These are phyloP conservation scores for Rhynchospora tenuis DNA, from an alignment of 176 grass and related monocot species.

Conservation along the genomic window DNA sequence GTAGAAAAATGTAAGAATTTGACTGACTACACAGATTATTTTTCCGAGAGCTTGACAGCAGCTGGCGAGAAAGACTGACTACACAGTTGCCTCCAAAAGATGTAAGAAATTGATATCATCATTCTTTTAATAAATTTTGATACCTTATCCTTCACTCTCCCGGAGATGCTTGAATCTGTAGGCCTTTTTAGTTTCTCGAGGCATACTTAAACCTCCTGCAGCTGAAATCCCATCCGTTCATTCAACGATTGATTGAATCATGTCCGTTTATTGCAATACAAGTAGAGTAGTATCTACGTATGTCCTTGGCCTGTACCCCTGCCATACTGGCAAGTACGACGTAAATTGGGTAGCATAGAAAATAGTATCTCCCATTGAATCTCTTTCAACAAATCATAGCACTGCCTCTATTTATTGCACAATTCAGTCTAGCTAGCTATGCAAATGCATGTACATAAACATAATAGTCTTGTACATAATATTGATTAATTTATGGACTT, in stretches of 20 bases:
- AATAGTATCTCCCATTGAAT: constrained; percentile 20
- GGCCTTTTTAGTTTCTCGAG: constrained; percentile 24
- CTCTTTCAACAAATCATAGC: constrained; percentile 20
- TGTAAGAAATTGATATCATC: neutral
- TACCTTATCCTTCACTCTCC: constrained; percentile 23
- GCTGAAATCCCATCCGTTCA: neutral
- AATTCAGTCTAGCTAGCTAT: neutral
- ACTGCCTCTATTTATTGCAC: constrained; percentile 18
- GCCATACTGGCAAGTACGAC: constrained; percentile 22
- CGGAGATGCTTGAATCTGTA: constrained; percentile 21
- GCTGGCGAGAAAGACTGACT: no score
- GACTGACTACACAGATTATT: neutral
- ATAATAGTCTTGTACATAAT: neutral
- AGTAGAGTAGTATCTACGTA: neutral
- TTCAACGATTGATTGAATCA: neutral
- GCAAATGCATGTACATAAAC: neutral
- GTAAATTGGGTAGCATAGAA: constrained; percentile 4
- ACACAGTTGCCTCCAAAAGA: neutral
- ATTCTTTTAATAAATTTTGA: constrained; percentile 13
- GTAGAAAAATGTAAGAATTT: no score
- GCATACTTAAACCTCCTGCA: neutral
- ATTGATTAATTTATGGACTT: neutral
- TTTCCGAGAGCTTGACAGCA: no score
- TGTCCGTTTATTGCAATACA: neutral
- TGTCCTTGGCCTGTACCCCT: constrained; percentile 21